Evolutionary conservation across 495 filamentous ascomycete species (phyloP).

Genomic region (Clavariopsis aquatica): DNA sequence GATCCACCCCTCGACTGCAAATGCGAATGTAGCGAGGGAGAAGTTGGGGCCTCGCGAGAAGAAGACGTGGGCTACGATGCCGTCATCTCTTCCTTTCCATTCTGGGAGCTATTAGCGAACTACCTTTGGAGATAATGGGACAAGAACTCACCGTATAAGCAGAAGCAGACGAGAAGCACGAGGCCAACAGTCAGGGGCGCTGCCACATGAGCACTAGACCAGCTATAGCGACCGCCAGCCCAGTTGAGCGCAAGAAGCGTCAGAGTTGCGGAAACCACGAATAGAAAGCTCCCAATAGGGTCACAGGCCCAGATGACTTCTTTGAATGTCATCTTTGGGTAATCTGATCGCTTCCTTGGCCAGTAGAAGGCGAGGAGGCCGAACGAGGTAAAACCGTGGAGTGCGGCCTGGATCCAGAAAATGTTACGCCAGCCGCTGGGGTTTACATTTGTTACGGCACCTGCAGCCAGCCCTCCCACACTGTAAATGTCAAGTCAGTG

Average conservation of each 20-base stretch:
- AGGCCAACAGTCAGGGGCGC: constrained; percentile 53
- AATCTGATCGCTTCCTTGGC: constrained; percentile 47
- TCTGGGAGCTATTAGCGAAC: constrained; percentile 39
- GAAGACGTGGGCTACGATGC: constrained; percentile 58
- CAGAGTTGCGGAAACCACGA: constrained; percentile 52
- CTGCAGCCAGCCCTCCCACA: constrained; percentile 51
- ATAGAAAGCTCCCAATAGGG: constrained; percentile 54
- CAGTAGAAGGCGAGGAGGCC: constrained; percentile 56
- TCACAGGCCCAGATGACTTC: constrained; percentile 55
- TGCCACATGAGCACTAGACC: constrained; percentile 53
- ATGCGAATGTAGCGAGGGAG: constrained; percentile 54
- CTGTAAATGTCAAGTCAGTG: constrained; percentile 33
- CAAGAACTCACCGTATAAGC: constrained; percentile 22
- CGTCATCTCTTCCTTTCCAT: constrained; percentile 56
- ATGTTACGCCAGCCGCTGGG: constrained; percentile 56
- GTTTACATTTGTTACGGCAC: constrained; percentile 53
- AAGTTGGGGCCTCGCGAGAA: constrained; percentile 57
- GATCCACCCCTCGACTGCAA: constrained; percentile 60
- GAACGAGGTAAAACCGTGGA: constrained; percentile 51
- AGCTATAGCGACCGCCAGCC: constrained; percentile 54
- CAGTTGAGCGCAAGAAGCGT: constrained; percentile 56
- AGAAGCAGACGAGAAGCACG: constrained; percentile 49
- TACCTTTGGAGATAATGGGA: background rate
- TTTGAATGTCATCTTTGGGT: constrained; percentile 47
- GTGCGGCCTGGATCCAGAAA: constrained; percentile 61